A percentile compares a stretch with the other conserved stretches of the same genome.
These are phyloP conservation scores for Cardamine chenopodiifolia DNA, from an alignment of 345 rosid species.

Conservation along the genomic window DNA sequence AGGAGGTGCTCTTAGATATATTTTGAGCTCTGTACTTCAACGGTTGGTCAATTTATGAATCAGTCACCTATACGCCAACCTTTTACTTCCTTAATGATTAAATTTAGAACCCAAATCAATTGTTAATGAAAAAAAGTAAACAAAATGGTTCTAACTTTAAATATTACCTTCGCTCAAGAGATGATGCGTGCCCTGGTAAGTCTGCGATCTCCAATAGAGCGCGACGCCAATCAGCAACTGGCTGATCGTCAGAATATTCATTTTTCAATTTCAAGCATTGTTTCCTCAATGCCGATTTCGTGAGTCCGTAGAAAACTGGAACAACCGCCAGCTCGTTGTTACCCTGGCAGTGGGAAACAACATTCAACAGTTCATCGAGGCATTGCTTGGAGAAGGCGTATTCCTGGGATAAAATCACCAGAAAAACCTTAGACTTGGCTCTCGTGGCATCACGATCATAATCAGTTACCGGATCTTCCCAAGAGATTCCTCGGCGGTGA, in stretches of 20 bases:
- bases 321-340: neutral
- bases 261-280: conserved; percentile 5
- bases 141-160: neutral
- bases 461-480: neutral
- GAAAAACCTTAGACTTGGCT: neutral
- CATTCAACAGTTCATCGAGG: neutral
- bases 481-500: neutral
- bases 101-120: neutral
- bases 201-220: conserved; percentile 16
- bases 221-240: neutral
- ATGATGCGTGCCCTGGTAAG: conserved; percentile 25
- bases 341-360: neutral
- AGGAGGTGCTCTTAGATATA: no score
- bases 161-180: conserved; percentile 3
- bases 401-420: neutral
- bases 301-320: conserved; percentile 25
- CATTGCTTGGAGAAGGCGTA: neutral
- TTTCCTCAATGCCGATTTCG: conserved; percentile 17
- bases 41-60: no score
- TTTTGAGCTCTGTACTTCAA: no score
- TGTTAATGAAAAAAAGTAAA: no score
- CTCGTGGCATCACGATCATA: neutral
- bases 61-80: no score
- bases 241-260: neutral
- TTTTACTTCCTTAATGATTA: neutral